Conservation (phyloP, 805 yeast species). For the Teunomyces gatunensis region DNA sequence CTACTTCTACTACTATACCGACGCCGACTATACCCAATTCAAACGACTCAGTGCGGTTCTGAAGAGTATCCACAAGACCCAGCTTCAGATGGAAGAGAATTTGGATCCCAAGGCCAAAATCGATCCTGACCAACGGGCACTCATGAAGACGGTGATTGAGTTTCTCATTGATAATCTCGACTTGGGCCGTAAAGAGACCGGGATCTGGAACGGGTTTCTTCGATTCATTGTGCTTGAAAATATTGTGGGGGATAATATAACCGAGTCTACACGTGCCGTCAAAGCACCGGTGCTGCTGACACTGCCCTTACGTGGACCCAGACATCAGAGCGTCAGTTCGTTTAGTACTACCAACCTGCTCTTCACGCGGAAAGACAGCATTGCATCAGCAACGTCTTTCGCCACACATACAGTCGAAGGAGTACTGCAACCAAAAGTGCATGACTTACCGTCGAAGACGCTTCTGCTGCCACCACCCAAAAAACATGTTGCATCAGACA, state of each 20-base stretch:
- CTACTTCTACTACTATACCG: constrained; percentile 20
- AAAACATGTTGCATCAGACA: background rate
- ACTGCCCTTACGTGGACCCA: constrained; percentile 1
- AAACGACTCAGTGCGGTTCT: background rate
- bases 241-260: background rate
- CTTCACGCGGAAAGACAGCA: constrained; percentile 6
- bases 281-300: background rate
- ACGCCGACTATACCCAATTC: constrained; percentile 12
- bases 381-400: constrained; percentile 5
- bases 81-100: background rate
- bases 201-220: background rate
- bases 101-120: background rate
- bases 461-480: background rate
- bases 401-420: background rate
- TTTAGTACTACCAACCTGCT: constrained; percentile 5
- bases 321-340: constrained; percentile 7
- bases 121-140: background rate
- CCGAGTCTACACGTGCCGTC: background rate
- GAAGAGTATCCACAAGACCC: background rate
- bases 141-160: background rate
- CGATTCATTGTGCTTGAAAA: background rate
- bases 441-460: background rate
- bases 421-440: background rate
- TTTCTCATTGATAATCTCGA: background rate
- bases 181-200: background rate